phyloP scores from a whole-genome alignment of 805 yeast genomes.

The Diddensiella caesifluorescens region DNA sequence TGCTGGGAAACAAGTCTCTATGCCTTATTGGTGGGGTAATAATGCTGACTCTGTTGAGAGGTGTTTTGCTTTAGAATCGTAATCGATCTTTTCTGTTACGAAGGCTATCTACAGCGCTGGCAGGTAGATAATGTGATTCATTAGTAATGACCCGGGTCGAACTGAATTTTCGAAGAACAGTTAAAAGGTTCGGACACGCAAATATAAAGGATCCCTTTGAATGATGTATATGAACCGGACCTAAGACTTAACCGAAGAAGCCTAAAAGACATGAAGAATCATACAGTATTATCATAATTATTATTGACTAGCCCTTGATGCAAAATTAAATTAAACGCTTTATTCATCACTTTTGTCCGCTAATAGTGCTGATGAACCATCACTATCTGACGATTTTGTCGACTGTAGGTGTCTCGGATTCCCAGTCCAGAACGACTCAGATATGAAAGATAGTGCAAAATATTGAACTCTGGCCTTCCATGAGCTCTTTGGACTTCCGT shows the following conservation, averaged over 20 bases:
- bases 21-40: constrained; percentile 18
- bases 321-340: neutral
- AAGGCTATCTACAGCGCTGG: too few relatives aligned
- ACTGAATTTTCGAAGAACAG: too few relatives aligned
- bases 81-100: too few relatives aligned
- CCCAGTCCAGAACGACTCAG: constrained; percentile 34
- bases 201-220: too few relatives aligned
- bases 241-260: too few relatives aligned
- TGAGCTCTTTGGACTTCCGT: constrained; percentile 32
- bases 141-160: too few relatives aligned
- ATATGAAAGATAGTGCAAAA: constrained; percentile 24
- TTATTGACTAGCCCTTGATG: too few relatives aligned
- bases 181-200: too few relatives aligned
- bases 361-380: neutral
- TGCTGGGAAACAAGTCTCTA: constrained; percentile 13
- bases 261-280: too few relatives aligned
- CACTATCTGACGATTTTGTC: neutral
- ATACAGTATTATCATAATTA: too few relatives aligned
- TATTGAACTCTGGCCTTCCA: constrained; percentile 29
- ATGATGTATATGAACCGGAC: too few relatives aligned
- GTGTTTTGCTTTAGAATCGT: constrained; percentile 12
- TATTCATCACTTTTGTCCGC: neutral
- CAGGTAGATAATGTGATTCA: too few relatives aligned
- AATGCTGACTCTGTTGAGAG: constrained; percentile 11
- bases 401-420: constrained; percentile 3